phyloP scores from a whole-genome alignment of 176 grass and related monocot species.

The Oryza coarctata region DNA sequence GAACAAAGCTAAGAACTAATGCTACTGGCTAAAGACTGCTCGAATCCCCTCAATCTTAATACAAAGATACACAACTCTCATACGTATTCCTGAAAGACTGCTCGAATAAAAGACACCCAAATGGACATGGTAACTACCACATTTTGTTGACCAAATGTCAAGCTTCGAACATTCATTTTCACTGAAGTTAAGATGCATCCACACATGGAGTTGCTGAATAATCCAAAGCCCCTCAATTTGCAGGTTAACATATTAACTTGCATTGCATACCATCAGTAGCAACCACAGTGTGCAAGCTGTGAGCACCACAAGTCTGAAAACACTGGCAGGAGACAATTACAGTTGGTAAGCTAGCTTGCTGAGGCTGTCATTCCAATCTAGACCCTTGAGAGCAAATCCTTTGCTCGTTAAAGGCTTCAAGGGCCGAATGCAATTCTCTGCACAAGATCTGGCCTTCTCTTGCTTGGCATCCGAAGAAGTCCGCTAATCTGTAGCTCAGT shows the following conservation, averaged over 20 bases:
- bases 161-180: neutral
- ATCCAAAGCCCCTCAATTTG: neutral
- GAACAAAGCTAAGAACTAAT: neutral
- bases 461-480: conserved; percentile 80
- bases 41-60: too few relatives aligned
- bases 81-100: too few relatives aligned
- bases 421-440: conserved; percentile 89
- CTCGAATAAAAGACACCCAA: too few relatives aligned
- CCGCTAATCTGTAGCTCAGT: conserved; percentile 77
- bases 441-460: conserved; percentile 80
- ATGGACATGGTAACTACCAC: too few relatives aligned
- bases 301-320: neutral
- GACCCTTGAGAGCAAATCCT: neutral
- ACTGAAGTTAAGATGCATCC: neutral
- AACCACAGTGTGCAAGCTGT: neutral
- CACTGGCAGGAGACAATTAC: neutral
- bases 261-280: neutral
- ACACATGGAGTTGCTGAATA: neutral
- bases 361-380: neutral
- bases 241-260: neutral
- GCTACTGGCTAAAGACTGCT: neutral
- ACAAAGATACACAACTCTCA: too few relatives aligned
- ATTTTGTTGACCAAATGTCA: neutral
- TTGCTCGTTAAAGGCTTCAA: conserved; percentile 27
- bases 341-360: neutral